These are phyloP conservation scores for Epichloe elymi DNA, from an alignment of 2,329 filamentous ascomycete genomes.

Conservation along the genomic window DNA sequence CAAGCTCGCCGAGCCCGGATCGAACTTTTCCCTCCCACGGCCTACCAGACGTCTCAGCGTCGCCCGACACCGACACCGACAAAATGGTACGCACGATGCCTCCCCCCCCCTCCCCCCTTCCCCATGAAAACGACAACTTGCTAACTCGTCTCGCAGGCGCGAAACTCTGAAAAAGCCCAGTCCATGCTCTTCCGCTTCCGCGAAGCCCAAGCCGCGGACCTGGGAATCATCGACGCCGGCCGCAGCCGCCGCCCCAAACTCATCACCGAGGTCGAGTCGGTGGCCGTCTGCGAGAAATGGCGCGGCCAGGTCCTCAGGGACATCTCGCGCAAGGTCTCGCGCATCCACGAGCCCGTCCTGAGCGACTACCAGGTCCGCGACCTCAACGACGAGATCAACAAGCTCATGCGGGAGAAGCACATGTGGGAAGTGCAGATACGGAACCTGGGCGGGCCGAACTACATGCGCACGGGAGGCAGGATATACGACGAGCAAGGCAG, in stretches of 20 bases:
- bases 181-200: slow-evolving; percentile 99
- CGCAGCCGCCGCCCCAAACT: slow-evolving; percentile 80
- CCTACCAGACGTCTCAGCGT: background rate
- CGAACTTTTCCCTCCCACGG: background rate
- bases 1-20: background rate
- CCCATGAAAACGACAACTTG: background rate
- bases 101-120: too few species aligned
- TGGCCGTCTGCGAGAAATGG: slow-evolving; percentile 92
- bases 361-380: slow-evolving; percentile 96
- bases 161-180: slow-evolving; percentile 96
- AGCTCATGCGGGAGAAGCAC: slow-evolving; percentile 96
- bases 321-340: slow-evolving; percentile 89
- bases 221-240: slow-evolving; percentile 89
- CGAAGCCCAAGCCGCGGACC: slow-evolving; percentile 87
- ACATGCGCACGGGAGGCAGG: slow-evolving; percentile 63
- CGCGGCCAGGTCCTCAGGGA: slow-evolving; percentile 95
- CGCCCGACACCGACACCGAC: background rate
- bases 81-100: slow-evolving; percentile 1
- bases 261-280: slow-evolving; percentile 74
- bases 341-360: slow-evolving; percentile 84
- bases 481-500: slow-evolving; percentile 62
- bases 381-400: slow-evolving; percentile 98
- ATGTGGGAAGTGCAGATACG: slow-evolving; percentile 98
- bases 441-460: slow-evolving; percentile 92
- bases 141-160: slow-evolving; percentile 44